Percentiles rank a stretch among this genome's conserved stretches.
phyloP scores from a whole-genome alignment of 75 land plant genomes.

The Sequoiadendron giganteum region DNA sequence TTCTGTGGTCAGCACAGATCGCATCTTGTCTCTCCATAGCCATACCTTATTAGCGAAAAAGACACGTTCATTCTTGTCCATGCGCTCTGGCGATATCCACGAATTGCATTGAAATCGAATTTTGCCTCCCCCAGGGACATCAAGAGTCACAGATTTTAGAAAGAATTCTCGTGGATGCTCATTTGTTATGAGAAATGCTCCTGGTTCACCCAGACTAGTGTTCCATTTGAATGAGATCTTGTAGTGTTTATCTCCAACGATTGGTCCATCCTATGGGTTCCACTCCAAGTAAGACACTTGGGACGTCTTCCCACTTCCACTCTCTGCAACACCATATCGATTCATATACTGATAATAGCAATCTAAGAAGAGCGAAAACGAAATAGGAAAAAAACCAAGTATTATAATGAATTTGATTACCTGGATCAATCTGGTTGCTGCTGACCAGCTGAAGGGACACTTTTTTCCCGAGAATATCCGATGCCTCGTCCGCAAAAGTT shows the following conservation, averaged over 20 bases:
- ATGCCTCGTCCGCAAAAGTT: not conserved
- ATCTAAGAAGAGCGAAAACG: not conserved
- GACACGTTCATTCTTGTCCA: conserved; percentile 53
- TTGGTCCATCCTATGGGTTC: not conserved
- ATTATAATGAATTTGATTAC: not conserved
- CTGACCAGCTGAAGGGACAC: not conserved
- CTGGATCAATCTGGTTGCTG: not conserved
- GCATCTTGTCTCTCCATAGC: no score
- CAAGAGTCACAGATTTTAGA: conserved; percentile 3
- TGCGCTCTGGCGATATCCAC: conserved; percentile 63
- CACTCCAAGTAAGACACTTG: not conserved
- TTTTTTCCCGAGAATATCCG: not conserved
- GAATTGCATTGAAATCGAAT: conserved; percentile 85
- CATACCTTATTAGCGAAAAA: conserved; percentile 80
- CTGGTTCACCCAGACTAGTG: conserved; percentile 20
- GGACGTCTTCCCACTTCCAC: not conserved
- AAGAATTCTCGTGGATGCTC: conserved; percentile 36
- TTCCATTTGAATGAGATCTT: conserved; percentile 2
- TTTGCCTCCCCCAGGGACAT: conserved; percentile 25
- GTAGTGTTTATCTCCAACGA: conserved; percentile 11
- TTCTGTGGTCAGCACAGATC: no score
- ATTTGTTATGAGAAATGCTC: conserved; percentile 32
- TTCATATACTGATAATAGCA: not conserved
- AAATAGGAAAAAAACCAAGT: not conserved
- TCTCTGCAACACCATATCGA: not conserved